Base-by-base conservation (phyloP, 352 stramenopile species). In the Pythium angustatum region DNA sequence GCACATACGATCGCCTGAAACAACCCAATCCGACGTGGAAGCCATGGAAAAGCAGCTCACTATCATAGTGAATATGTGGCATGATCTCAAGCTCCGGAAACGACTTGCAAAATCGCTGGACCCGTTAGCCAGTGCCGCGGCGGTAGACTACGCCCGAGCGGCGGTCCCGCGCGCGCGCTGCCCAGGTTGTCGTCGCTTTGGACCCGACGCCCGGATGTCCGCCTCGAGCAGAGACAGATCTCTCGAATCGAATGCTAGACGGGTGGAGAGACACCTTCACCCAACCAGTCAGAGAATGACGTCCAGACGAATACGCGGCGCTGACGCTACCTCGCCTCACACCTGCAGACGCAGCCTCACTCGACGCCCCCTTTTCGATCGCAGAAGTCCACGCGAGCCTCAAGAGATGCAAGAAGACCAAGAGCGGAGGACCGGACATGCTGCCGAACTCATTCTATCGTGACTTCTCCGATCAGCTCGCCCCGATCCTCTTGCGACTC, bases 391-490 rank as follows among this genome's bases (percentile, higher is more conserved):
- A 10, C 17, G 19, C 22, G 2, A 47, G 31, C 31, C 12, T 58
- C 30, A 27, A 33, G 51, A 28, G 34, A 22, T 58, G 51, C 34
- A 44, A 58, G 34, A 19, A 38, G 24, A 51, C 53, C 2, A 61
- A 61, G 26, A 61, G 53, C 41, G 53, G n/a, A 14, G 53, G 36
- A 2, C 53, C 53, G 2, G 53, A 61, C n/a, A 10, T 19, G n/a
- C 36, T 43, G 12, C 36, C 36, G 5, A 43, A 43, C 36, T 10
- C 36, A 5, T 43, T 43, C 36, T 43, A 43, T 17, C 36, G 36
- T 17, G 36, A 43, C 36, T 17, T 19, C 12, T 10, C 36, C 3
- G 36, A 43, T 19, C 5, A 5, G 7, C 36, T 43, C 36, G 12
- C 36, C 4, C 36, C 36, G 6, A 8, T 43, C 7, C 36, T 43